Evolutionary conservation across 495 filamentous ascomycete species (phyloP).

Genomic region (Podospora pseudoanserina): DNA sequence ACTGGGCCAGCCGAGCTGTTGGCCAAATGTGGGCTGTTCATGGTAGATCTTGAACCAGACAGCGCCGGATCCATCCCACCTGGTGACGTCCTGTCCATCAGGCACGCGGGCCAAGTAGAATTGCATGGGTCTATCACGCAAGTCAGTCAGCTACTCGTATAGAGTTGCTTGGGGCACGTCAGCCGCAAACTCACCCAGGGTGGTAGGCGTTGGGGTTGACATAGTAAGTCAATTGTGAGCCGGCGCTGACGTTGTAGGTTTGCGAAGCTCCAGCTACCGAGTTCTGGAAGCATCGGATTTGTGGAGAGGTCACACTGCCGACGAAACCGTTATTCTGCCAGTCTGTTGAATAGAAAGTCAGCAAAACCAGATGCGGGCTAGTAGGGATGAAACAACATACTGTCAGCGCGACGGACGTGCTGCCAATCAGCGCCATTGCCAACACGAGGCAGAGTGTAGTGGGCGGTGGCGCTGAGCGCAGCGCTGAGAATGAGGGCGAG

Average conservation of each 20-base stretch:
- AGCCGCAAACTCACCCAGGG: slow-evolving; percentile 29
- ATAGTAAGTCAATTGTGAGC: slow-evolving; percentile 42
- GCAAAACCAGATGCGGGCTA: background rate
- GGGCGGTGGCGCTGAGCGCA: slow-evolving; percentile 25
- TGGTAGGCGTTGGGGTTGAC: slow-evolving; percentile 42
- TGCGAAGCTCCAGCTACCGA: slow-evolving; percentile 28
- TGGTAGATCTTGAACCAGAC: slow-evolving; percentile 56
- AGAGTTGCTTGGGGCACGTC: background rate
- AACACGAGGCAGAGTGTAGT: slow-evolving; percentile 32
- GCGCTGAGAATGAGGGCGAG: slow-evolving; percentile 20
- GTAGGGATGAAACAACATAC: background rate
- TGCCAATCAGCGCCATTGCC: slow-evolving; percentile 33
- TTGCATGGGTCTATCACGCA: slow-evolving; percentile 27
- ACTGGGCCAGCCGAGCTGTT: slow-evolving; percentile 41
- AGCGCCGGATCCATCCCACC: slow-evolving; percentile 45
- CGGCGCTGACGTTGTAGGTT: slow-evolving; percentile 39
- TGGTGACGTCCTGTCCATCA: slow-evolving; percentile 36
- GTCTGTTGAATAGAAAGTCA: slow-evolving; percentile 12
- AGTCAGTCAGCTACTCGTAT: background rate
- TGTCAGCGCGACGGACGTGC: slow-evolving; percentile 38
- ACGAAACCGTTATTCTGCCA: slow-evolving; percentile 44
- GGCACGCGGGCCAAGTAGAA: slow-evolving; percentile 50
- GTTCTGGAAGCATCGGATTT: slow-evolving; percentile 49
- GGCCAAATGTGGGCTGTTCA: slow-evolving; percentile 40
- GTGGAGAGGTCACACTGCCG: slow-evolving; percentile 38